Evolutionary conservation across 805 yeast species (phyloP).

Genomic region (Spathaspora sp.): DNA sequence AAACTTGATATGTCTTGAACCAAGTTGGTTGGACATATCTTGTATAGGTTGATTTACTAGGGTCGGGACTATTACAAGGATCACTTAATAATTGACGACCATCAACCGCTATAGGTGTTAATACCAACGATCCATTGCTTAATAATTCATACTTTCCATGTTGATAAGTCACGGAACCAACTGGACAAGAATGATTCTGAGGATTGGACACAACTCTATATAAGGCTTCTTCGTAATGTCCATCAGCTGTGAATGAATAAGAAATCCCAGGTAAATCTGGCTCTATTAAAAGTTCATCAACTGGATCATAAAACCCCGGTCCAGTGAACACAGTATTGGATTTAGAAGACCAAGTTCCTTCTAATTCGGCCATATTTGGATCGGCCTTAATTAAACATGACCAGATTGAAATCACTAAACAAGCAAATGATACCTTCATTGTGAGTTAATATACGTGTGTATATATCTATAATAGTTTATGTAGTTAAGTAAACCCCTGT

Average conservation of each 20-base stretch:
- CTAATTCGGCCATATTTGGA: conserved; percentile 45
- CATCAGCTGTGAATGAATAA: conserved; percentile 90
- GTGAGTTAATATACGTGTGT: background rate
- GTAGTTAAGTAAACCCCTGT: background rate
- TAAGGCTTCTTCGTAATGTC: conserved; percentile 83
- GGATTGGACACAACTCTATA: conserved; percentile 77
- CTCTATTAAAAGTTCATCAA: conserved; percentile 89
- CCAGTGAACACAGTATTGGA: conserved; percentile 95
- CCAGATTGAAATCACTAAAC: background rate
- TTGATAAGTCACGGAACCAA: conserved; percentile 79
- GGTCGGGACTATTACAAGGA: conserved; percentile 65
- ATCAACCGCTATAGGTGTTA: conserved; percentile 79
- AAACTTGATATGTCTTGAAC: conserved; percentile 55
- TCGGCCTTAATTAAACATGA: conserved; percentile 17
- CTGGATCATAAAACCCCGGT: conserved; percentile 93
- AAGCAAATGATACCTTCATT: background rate
- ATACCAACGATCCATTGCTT: conserved; percentile 61
- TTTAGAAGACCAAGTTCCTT: conserved; percentile 95
- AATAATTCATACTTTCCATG: conserved; percentile 76
- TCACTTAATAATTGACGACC: conserved; percentile 88
- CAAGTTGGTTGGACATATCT: conserved; percentile 69
- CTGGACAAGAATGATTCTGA: conserved; percentile 73
- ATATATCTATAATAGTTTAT: background rate
- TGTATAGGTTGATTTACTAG: conserved; percentile 50
- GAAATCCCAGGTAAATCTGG: conserved; percentile 95